phyloP scores from a whole-genome alignment of 2,329 filamentous ascomycete genomes.

The Phialophora verrucosa region DNA sequence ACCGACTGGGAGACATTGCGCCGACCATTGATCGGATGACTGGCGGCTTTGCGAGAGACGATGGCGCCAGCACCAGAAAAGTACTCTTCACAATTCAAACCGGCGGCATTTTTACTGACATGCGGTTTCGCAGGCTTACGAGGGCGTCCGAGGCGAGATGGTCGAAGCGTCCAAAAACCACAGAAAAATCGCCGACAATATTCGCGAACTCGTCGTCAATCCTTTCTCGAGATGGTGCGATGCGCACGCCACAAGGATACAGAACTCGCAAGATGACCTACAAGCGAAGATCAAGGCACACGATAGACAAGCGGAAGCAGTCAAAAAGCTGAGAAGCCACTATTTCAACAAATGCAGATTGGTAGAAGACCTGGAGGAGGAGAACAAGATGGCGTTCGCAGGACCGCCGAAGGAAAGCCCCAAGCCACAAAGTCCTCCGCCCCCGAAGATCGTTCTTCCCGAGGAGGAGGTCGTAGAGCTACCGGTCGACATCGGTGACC shows the following conservation, averaged over 20 bases:
- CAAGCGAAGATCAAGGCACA: slow-evolving; percentile 90
- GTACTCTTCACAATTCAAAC: slow-evolving; percentile 52
- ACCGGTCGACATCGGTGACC: slow-evolving; percentile 86
- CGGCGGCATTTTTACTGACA: slow-evolving; percentile 16
- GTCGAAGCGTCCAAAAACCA: slow-evolving; percentile 86
- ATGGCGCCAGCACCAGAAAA: slow-evolving; percentile 95
- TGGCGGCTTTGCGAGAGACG: slow-evolving; percentile 86
- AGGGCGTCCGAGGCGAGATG: slow-evolving; percentile 92
- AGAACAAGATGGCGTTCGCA: slow-evolving; percentile 97
- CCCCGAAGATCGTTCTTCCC: slow-evolving; percentile 81
- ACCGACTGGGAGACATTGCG: slow-evolving; percentile 79
- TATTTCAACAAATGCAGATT: slow-evolving; percentile 99
- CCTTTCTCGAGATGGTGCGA: slow-evolving; percentile 97
- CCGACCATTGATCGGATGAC: slow-evolving; percentile 79
- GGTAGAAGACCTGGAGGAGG: slow-evolving; percentile 95
- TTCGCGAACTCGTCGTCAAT: slow-evolving; percentile 91
- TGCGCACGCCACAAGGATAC: slow-evolving; percentile 85
- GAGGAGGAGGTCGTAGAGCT: slow-evolving; percentile 73
- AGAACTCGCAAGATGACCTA: slow-evolving; percentile 93
- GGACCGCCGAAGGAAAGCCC: slow-evolving; percentile 74
- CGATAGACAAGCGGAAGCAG: slow-evolving; percentile 85
- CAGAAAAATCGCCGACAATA: slow-evolving; percentile 94
- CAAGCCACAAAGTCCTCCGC: slow-evolving; percentile 57
- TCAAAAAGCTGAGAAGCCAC: slow-evolving; percentile 90
- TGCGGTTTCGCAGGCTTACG: slow-evolving; percentile 71